A percentile compares a stretch with the other conserved stretches of the same genome.
Conservation (phyloP, 2,329 filamentous ascomycete species). For the Chaetomium sp. region DNA sequence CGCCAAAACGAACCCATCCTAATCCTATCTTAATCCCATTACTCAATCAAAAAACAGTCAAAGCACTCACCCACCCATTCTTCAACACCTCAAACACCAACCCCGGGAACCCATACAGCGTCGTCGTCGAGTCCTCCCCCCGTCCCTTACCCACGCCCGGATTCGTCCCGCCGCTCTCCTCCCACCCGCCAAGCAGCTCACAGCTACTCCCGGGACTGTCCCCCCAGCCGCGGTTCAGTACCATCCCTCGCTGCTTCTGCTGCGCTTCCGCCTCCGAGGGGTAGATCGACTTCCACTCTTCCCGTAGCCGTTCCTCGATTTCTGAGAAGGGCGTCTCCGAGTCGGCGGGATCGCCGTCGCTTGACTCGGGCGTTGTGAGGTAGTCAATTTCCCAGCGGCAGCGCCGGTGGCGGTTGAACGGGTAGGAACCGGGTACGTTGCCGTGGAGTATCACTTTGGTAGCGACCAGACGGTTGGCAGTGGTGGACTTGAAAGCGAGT, state of each 20-base stretch:
- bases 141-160: conserved; percentile 40
- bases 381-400: conserved; percentile 77
- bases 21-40: conserved; percentile 22
- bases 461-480: conserved; percentile 65
- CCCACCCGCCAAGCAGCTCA: conserved; percentile 79
- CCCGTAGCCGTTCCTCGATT: conserved; percentile 61
- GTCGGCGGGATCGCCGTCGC: conserved; percentile 29
- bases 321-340: conserved; percentile 76
- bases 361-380: conserved; percentile 35
- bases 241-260: conserved; percentile 65
- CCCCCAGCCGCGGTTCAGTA: conserved; percentile 83
- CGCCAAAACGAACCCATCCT: background rate
- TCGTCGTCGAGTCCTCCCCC: conserved; percentile 60
- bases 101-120: conserved; percentile 88
- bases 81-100: conserved; percentile 92
- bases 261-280: conserved; percentile 46
- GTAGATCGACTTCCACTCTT: conserved; percentile 64
- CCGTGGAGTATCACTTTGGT: conserved; percentile 91
- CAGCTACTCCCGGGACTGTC: conserved; percentile 87
- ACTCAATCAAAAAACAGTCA: conserved; percentile 68
- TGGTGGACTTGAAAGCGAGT: conserved; percentile 35
- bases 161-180: conserved; percentile 58
- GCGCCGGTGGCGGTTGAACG: conserved; percentile 89
- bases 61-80: conserved; percentile 80
- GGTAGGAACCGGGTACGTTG: conserved; percentile 91